phyloP scores from a whole-genome alignment of 2,329 filamentous ascomycete genomes.

The Fusarium foetens region DNA sequence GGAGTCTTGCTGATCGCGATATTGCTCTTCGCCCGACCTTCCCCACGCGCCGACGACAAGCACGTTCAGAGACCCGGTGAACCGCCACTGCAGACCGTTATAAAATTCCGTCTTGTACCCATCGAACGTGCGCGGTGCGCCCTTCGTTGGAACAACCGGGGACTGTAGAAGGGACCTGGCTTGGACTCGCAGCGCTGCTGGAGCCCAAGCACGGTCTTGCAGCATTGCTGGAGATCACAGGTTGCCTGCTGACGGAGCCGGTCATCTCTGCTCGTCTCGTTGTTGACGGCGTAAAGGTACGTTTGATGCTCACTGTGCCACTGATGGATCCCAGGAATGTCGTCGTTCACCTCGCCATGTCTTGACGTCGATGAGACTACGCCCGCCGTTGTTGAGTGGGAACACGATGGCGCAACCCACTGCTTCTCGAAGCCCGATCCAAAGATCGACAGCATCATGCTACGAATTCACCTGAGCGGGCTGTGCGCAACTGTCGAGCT shows the following conservation, averaged over 20 bases:
- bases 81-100: conserved; percentile 9
- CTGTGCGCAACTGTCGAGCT: conserved; percentile 1
- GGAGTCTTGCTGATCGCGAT: background rate
- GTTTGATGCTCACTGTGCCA: background rate
- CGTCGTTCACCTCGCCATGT: conserved; percentile 1
- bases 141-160: conserved; percentile 27
- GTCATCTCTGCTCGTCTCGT: background rate
- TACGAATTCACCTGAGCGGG: background rate
- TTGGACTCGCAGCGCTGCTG: conserved; percentile 13
- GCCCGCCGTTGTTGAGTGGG: conserved; percentile 18
- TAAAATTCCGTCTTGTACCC: conserved; percentile 31
- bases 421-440: conserved; percentile 21
- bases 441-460: conserved; percentile 9
- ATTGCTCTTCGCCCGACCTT: background rate
- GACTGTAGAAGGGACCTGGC: conserved; percentile 5
- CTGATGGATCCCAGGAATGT: conserved; percentile 19
- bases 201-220: background rate
- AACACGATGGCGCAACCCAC: background rate
- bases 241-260: conserved; percentile 16
- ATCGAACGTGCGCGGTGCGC: background rate
- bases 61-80: background rate
- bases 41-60: background rate
- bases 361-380: conserved; percentile 14
- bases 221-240: conserved; percentile 9
- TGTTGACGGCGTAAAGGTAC: background rate